phyloP scores from a whole-genome alignment of 2,329 filamentous ascomycete species.

The Cladosporium sp. region DNA sequence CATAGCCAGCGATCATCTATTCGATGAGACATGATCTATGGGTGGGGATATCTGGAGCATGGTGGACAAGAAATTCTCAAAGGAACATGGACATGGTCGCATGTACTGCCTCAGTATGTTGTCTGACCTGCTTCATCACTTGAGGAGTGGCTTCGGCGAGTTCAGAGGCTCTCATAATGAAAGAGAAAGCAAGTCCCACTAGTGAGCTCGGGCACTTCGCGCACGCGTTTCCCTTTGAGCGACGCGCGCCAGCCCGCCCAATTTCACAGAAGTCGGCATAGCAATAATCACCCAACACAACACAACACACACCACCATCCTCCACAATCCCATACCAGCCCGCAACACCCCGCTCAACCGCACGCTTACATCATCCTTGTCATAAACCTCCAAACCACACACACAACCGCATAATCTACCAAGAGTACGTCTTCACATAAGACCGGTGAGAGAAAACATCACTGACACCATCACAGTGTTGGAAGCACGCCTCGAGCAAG shows the following conservation, averaged over 20 bases:
- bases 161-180: neutral
- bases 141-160: neutral
- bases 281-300: neutral
- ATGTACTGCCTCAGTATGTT: neutral
- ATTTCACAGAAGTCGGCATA: slow-evolving; percentile 4
- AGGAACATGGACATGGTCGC: neutral
- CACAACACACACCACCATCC: neutral
- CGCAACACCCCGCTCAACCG: neutral
- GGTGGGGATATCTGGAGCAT: neutral
- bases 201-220: neutral
- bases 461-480: slow-evolving; percentile 61
- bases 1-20: slow-evolving; percentile 50
- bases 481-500: slow-evolving; percentile 96
- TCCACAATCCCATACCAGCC: neutral
- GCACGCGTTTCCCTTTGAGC: neutral
- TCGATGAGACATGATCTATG: slow-evolving; percentile 35
- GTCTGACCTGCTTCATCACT: neutral
- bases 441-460: neutral
- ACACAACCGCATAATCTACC: slow-evolving; percentile 3
- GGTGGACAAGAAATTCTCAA: neutral
- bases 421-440: slow-evolving; percentile 14
- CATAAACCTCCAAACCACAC: neutral
- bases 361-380: neutral
- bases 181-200: neutral
- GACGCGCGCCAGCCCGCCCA: neutral